Base-by-base conservation (phyloP, 1,284 basidiomycete species). In the Mycosarcoma maydis region DNA sequence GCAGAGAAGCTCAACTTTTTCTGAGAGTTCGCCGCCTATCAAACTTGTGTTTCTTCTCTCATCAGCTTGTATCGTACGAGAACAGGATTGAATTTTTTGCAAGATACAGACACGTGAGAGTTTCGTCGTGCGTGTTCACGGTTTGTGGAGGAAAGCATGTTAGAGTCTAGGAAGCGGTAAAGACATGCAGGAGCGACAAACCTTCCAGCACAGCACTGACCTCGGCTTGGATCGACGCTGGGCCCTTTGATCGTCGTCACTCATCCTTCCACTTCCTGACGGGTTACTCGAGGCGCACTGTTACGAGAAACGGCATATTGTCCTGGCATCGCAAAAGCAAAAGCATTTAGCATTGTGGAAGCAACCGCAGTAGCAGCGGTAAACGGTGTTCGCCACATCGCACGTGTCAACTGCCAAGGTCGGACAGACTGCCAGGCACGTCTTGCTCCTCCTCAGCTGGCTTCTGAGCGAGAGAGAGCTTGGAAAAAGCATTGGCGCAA, bases 181-280 rank as follows among this genome's bases (percentile, higher is more conserved):
- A 39, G 55, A n/a, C 49, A 64, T 52, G 44, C 44, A 53, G 43
- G 37, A 48, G 19, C 36, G 10, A 34, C 32, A 49, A 39, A 41
- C 27, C 61, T 65, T 65, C 61, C 61, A 65, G 61, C 61, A 27
- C 48, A 50, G 53, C 59, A 53, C 38, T 41, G 39, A 41, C 48
- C 39, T 39, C 23, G 17, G 32, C 44, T 22, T 10, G 3, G 14
- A 20, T 22, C 11, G 23, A 10, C 13, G 16, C 13, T 9, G 6
- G 6, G 13, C n/a, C 5, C 34, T 26, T n/a, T 46, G 24, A 23
- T 32, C 32, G 16, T 33, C 34, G 20, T 13, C n/a, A n/a, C n/a
- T n/a, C 49, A 26, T 37, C 39, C 3, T 24, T 6, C 6, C 20
- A 5, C 2, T 37, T 19, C 6, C 8, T 20, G 19, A n/a, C n/a